These are phyloP conservation scores for Phytophthora lateralis DNA, from an alignment of 352 stramenopile genomes.

Conservation along the genomic window DNA sequence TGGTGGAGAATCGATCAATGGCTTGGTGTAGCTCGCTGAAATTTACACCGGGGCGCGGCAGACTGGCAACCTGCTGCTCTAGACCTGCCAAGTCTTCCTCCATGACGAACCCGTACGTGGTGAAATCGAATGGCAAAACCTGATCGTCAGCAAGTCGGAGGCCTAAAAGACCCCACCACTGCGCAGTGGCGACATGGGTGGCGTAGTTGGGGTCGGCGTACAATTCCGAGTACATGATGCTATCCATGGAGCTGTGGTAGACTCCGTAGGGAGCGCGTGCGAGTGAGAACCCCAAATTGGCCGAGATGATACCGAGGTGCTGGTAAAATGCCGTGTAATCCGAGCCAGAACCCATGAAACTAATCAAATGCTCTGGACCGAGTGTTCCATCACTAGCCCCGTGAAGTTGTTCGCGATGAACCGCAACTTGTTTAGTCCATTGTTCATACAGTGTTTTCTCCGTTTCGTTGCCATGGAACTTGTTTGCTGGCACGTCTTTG, in stretches of 20 bases:
- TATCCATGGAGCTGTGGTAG: constrained; percentile 89
- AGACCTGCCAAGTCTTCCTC: constrained; percentile 40
- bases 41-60: constrained; percentile 30
- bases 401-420: constrained; percentile 8
- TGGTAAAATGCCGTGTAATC: constrained; percentile 85
- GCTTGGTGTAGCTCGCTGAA: constrained; percentile 40
- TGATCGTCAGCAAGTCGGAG: constrained; percentile 50
- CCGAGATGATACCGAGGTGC: constrained; percentile 78
- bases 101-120: constrained; percentile 60
- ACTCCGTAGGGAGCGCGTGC: constrained; percentile 47
- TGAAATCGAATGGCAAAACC: constrained; percentile 67
- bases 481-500: constrained; percentile 61
- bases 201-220: constrained; percentile 59
- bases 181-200: constrained; percentile 44
- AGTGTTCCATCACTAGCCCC: constrained; percentile 24
- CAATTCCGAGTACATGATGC: constrained; percentile 65
- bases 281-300: constrained; percentile 34
- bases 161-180: constrained; percentile 60
- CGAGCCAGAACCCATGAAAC: constrained; percentile 56
- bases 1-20: constrained; percentile 40
- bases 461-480: constrained; percentile 45
- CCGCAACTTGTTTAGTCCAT: constrained; percentile 27
- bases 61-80: constrained; percentile 29
- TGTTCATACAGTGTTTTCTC: constrained; percentile 45
- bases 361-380: constrained; percentile 46